phyloP scores from a whole-genome alignment of 1,284 basidiomycete species.

The Cutaneotrichosporon cyanovorans region DNA sequence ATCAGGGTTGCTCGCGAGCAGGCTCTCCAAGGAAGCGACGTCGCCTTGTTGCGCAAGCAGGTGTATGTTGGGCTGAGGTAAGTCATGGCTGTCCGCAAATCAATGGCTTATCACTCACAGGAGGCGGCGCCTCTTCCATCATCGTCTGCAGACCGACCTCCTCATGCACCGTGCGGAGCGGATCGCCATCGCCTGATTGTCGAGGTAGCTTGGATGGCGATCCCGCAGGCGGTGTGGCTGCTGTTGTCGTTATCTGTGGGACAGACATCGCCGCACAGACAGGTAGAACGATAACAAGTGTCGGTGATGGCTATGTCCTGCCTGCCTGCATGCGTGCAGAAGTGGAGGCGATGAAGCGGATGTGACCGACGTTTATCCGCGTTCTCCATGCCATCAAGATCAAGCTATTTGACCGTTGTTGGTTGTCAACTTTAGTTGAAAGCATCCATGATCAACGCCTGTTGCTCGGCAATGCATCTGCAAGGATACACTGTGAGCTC shows the following conservation, averaged over 20 bases:
- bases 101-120: conserved; percentile 11
- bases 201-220: neutral
- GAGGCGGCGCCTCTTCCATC: conserved; percentile 19
- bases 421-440: too few relatives aligned
- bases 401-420: too few relatives aligned
- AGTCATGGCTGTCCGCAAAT: neutral
- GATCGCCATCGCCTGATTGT: conserved; percentile 7
- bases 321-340: too few relatives aligned
- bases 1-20: conserved; percentile 61
- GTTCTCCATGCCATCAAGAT: too few relatives aligned
- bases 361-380: too few relatives aligned
- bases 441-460: too few relatives aligned
- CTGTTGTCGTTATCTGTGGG: conserved; percentile 14
- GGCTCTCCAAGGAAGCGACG: conserved; percentile 56
- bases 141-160: conserved; percentile 34
- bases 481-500: too few relatives aligned
- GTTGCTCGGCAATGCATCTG: too few relatives aligned
- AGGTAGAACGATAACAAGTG: too few relatives aligned
- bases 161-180: conserved; percentile 17
- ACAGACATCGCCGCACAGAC: conserved; percentile 6
- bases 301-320: too few relatives aligned
- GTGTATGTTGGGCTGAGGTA: conserved; percentile 58
- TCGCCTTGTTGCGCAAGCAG: conserved; percentile 83
- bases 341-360: too few relatives aligned
- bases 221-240: conserved; percentile 11